phyloP scores from a whole-genome alignment of 176 grass and related monocot genomes.

The Aegilops bicornis region DNA sequence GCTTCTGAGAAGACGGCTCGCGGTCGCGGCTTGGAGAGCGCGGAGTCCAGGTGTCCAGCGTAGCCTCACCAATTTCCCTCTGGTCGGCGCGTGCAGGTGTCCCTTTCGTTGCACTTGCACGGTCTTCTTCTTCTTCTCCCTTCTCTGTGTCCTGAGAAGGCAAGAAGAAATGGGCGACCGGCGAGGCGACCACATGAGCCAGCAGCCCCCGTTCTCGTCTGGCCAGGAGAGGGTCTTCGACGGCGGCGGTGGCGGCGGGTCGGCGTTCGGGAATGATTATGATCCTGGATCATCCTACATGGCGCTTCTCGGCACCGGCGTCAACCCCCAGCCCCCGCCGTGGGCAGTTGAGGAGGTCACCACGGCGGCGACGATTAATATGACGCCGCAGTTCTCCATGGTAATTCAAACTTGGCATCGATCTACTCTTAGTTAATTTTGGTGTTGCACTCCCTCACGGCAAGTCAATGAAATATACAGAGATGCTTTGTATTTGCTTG shows the following conservation, averaged over 20 bases:
- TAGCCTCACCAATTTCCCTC: too few species aligned
- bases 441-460: too few species aligned
- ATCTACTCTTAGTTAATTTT: too few species aligned
- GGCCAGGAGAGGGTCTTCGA: conserved; percentile 43
- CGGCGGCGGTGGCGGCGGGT: conserved; percentile 27
- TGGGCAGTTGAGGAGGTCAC: conserved; percentile 34
- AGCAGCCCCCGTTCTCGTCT: conserved; percentile 32
- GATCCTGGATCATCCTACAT: conserved; percentile 41
- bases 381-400: conserved; percentile 42
- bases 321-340: not conserved
- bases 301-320: conserved; percentile 27
- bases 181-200: conserved; percentile 16
- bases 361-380: not conserved
- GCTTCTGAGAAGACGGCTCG: too few species aligned
- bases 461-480: too few species aligned
- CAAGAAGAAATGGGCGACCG: conserved; percentile 37
- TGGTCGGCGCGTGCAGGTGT: not conserved
- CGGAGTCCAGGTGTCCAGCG: too few species aligned
- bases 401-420: conserved; percentile 2
- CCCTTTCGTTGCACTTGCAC: conserved; percentile 10
- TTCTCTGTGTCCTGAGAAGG: not conserved
- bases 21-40: too few species aligned
- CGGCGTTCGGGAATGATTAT: conserved; percentile 25
- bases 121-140: not conserved
- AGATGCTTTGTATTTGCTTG: too few species aligned